Conservation (phyloP, 192 early-diverging fungal genomes). For the Nowakowskiella sp. region DNA sequence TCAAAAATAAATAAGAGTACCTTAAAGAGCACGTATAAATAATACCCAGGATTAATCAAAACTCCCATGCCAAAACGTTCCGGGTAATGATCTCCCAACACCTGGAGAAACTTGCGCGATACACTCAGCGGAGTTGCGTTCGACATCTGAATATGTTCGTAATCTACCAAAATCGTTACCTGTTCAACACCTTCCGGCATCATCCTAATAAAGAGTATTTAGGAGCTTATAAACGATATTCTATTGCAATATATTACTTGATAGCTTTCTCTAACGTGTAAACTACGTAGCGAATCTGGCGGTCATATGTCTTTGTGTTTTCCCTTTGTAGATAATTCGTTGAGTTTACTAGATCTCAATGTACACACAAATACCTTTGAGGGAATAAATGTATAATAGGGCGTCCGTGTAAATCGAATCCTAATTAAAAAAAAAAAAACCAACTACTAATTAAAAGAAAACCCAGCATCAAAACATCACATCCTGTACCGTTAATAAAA, state of each 20-base stretch:
- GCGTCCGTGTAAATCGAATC: slow-evolving; percentile 12
- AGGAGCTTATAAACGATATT: slow-evolving; percentile 3
- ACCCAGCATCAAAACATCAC: slow-evolving; percentile 69
- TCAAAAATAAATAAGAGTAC: not conserved
- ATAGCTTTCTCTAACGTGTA: not conserved
- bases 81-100: slow-evolving; percentile 82
- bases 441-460: slow-evolving; percentile 1
- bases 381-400: slow-evolving; percentile 1
- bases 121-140: slow-evolving; percentile 49
- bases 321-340: slow-evolving; percentile 36
- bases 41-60: slow-evolving; percentile 75
- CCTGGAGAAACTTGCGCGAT: slow-evolving; percentile 53
- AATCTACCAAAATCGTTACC: slow-evolving; percentile 75
- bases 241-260: not conserved
- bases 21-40: slow-evolving; percentile 75
- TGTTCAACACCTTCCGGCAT: slow-evolving; percentile 65
- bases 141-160: slow-evolving; percentile 61
- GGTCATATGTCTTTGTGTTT: slow-evolving; percentile 59
- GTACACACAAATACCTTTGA: slow-evolving; percentile 3
- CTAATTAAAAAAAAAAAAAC: slow-evolving; percentile 1
- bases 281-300: not conserved
- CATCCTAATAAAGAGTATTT: slow-evolving; percentile 39
- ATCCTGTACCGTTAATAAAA: slow-evolving; percentile 74
- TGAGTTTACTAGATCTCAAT: no score
- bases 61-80: slow-evolving; percentile 44